These are phyloP conservation scores for Cystobasidium onofrii DNA, from an alignment of 768 basidiomycete genomes.

Conservation along the genomic window DNA sequence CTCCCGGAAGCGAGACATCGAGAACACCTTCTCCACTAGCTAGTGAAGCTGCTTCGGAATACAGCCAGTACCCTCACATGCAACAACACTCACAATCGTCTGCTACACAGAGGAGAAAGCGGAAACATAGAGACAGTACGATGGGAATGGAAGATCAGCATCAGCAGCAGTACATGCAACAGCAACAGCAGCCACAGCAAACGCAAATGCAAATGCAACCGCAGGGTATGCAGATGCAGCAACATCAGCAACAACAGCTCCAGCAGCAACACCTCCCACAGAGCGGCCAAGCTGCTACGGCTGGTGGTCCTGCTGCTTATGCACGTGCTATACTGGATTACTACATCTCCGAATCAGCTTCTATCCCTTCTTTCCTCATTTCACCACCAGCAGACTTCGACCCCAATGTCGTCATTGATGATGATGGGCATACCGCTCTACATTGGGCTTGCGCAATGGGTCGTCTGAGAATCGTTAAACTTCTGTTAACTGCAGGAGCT, in stretches of 20 bases:
- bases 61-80: slow-evolving; percentile 7
- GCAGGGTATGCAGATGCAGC: not conserved
- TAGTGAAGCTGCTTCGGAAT: slow-evolving; percentile 24
- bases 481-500: slow-evolving; percentile 83
- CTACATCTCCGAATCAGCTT: slow-evolving; percentile 93
- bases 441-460: slow-evolving; percentile 99
- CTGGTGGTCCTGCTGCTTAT: slow-evolving; percentile 52
- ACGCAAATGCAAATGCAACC: not conserved
- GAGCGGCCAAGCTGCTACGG: slow-evolving; percentile 35
- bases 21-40: slow-evolving; percentile 81
- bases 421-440: slow-evolving; percentile 90
- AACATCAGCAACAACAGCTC: not conserved
- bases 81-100: slow-evolving; percentile 15
- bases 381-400: slow-evolving; percentile 84
- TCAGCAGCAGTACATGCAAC: not conserved
- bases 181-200: slow-evolving; percentile 18
- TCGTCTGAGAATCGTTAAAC: slow-evolving; percentile 86
- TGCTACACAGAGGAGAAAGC: slow-evolving; percentile 8
- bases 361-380: slow-evolving; percentile 77
- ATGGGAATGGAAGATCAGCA: not conserved
- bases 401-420: slow-evolving; percentile 91
- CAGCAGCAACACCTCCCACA: not conserved
- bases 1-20: slow-evolving; percentile 68
- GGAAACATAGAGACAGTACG: slow-evolving; percentile 27
- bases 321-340: slow-evolving; percentile 95